phyloP scores from a whole-genome alignment of 2,329 filamentous ascomycete genomes.

The Helotiales sp. region DNA sequence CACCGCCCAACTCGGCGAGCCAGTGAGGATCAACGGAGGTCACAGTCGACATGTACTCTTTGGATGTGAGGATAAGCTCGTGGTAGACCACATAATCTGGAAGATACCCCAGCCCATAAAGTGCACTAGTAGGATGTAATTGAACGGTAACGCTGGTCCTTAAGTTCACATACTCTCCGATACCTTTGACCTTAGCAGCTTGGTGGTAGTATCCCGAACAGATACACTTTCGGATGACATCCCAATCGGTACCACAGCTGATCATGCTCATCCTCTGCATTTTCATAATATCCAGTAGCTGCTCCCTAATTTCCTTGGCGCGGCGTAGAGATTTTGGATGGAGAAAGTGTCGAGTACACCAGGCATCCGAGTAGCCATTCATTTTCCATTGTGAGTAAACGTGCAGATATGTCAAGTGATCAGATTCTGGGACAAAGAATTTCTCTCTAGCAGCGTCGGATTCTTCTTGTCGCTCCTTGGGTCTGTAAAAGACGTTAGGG shows the following conservation, averaged over 20 bases:
- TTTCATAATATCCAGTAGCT: constrained; percentile 90
- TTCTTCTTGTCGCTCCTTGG: constrained; percentile 95
- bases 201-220: constrained; percentile 98
- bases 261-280: constrained; percentile 86
- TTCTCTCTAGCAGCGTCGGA: constrained; percentile 94
- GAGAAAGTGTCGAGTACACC: constrained; percentile 91
- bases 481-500: constrained; percentile 93
- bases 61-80: constrained; percentile 92
- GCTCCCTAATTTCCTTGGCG: constrained; percentile 91
- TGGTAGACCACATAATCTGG: constrained; percentile 98
- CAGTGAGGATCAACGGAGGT: constrained; percentile 95
- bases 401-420: constrained; percentile 92
- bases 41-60: constrained; percentile 98
- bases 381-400: constrained; percentile 95
- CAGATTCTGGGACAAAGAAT: constrained; percentile 97
- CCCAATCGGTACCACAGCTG: constrained; percentile 96
- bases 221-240: constrained; percentile 92
- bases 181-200: constrained; percentile 91
- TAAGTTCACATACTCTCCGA: constrained; percentile 96
- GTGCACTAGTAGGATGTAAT: constrained; percentile 87
- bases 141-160: constrained; percentile 93
- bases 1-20: constrained; percentile 93
- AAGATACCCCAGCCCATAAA: constrained; percentile 90
- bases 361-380: constrained; percentile 85
- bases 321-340: constrained; percentile 92